These are phyloP conservation scores for Thalassiosira exigua DNA, from an alignment of 352 stramenopile species.

Conservation along the genomic window DNA sequence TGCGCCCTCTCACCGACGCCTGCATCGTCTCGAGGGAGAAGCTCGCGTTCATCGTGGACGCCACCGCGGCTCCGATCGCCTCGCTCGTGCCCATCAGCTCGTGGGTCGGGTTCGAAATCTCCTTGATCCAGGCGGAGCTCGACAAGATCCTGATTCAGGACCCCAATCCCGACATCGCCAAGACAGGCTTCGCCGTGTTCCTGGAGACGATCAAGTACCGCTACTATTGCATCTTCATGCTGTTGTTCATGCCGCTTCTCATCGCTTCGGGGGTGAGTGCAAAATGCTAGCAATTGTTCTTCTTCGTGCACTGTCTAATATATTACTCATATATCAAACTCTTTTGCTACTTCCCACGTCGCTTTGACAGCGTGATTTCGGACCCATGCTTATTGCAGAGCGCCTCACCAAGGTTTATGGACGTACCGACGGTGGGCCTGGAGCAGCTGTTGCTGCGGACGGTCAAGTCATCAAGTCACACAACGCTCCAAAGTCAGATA, in stretches of 20 bases:
- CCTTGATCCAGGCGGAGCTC: slow-evolving; percentile 75
- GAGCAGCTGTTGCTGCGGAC: slow-evolving; percentile 16
- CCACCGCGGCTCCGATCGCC: slow-evolving; percentile 69
- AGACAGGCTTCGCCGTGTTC: slow-evolving; percentile 58
- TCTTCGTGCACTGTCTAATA: too few relatives aligned
- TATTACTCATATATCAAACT: too few relatives aligned
- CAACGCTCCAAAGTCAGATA: slow-evolving; percentile 62
- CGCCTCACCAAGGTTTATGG: slow-evolving; percentile 65
- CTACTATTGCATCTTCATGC: slow-evolving; percentile 75
- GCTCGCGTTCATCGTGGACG: slow-evolving; percentile 79
- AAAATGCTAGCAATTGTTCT: too few relatives aligned
- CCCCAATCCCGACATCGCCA: slow-evolving; percentile 34
- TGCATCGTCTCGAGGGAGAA: slow-evolving; percentile 74
- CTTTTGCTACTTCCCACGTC: too few relatives aligned
- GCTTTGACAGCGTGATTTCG: slow-evolving; percentile 68
- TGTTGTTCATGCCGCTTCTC: slow-evolving; percentile 61
- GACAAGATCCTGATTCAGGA: slow-evolving; percentile 53
- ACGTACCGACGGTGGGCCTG: slow-evolving; percentile 68
- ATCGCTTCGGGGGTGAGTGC: slow-evolving; percentile 48
- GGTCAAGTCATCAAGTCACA: slow-evolving; percentile 28
- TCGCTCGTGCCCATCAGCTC: slow-evolving; percentile 69
- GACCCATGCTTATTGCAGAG: slow-evolving; percentile 80
- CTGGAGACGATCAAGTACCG: slow-evolving; percentile 64
- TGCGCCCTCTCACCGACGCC: slow-evolving; percentile 71
- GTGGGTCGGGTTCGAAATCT: slow-evolving; percentile 82